Evolutionary conservation across 2,329 filamentous ascomycete genomes (phyloP).

Genomic region (Aureobasidium melanogenum): DNA sequence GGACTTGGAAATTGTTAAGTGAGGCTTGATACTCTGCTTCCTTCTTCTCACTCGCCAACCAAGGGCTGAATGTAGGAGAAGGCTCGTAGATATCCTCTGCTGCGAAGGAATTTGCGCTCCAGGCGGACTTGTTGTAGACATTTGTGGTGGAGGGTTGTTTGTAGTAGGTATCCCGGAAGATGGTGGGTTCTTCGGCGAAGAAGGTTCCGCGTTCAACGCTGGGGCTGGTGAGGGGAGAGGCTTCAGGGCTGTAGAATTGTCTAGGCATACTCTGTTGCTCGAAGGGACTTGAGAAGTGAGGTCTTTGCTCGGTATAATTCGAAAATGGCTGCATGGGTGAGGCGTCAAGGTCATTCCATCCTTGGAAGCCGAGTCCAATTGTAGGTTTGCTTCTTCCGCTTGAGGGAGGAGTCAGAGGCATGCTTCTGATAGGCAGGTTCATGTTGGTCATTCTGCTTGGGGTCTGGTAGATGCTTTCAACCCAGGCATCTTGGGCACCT

Average conservation of each 20-base stretch:
- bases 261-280: neutral
- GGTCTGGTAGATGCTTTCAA: neutral
- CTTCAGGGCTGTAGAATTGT: slow-evolving; percentile 4
- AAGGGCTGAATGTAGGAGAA: slow-evolving; percentile 9
- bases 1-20: neutral
- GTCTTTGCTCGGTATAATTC: neutral
- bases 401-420: slow-evolving; percentile 7
- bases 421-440: slow-evolving; percentile 5
- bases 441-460: neutral
- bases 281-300: neutral
- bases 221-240: slow-evolving; percentile 10
- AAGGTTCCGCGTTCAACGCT: slow-evolving; percentile 1
- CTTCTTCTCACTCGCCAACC: slow-evolving; percentile 12
- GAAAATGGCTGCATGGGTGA: neutral
- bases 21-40: slow-evolving; percentile 4
- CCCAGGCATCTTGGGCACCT: slow-evolving; percentile 7
- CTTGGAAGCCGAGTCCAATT: neutral
- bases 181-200: neutral
- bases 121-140: neutral
- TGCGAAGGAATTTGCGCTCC: slow-evolving; percentile 7
- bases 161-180: neutral
- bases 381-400: slow-evolving; percentile 1
- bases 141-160: neutral
- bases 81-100: neutral
- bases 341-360: neutral